Percentiles rank a stretch among this genome's conserved stretches.
phyloP scores from a whole-genome alignment of 495 filamentous ascomycete species.

The Pseudotulostoma volvatum region DNA sequence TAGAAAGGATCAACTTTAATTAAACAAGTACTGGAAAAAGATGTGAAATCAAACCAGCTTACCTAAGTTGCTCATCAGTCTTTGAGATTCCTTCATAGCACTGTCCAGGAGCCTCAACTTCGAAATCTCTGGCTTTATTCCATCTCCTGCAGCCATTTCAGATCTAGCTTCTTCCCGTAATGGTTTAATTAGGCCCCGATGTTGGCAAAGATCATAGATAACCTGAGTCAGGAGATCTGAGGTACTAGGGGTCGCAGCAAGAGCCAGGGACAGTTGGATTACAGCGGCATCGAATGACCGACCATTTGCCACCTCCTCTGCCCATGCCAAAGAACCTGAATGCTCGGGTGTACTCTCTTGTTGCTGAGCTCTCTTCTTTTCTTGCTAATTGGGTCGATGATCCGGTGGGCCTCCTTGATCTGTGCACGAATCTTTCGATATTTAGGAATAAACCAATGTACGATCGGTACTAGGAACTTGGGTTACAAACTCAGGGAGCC shows the following conservation, averaged over 20 bases:
- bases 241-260: conserved; percentile 32
- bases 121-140: conserved; percentile 1
- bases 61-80: conserved; percentile 23
- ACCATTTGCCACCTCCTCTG: conserved; percentile 13
- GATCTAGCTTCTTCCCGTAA: conserved; percentile 7
- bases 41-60: conserved; percentile 1
- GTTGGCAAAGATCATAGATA: conserved; percentile 24
- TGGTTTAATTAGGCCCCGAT: conserved; percentile 16
- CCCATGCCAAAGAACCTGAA: conserved; percentile 23
- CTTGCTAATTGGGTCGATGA: conserved; percentile 12
- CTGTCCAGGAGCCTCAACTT: conserved; percentile 23
- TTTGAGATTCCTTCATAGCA: conserved; percentile 31
- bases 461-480: conserved; percentile 18
- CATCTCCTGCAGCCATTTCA: background rate
- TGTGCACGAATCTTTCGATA: conserved; percentile 15
- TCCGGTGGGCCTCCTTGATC: conserved; percentile 10
- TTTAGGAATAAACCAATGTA: conserved; percentile 21
- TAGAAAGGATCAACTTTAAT: background rate
- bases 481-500: conserved; percentile 21
- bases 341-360: conserved; percentile 14
- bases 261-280: conserved; percentile 18
- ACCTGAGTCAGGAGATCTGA: conserved; percentile 23
- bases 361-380: conserved; percentile 14
- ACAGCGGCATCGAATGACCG: conserved; percentile 9
- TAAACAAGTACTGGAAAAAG: background rate